A percentile compares a stretch with the other conserved stretches of the same genome.
phyloP scores from a whole-genome alignment of 2,329 filamentous ascomycete species.

The Amylocarpus encephaloides region DNA sequence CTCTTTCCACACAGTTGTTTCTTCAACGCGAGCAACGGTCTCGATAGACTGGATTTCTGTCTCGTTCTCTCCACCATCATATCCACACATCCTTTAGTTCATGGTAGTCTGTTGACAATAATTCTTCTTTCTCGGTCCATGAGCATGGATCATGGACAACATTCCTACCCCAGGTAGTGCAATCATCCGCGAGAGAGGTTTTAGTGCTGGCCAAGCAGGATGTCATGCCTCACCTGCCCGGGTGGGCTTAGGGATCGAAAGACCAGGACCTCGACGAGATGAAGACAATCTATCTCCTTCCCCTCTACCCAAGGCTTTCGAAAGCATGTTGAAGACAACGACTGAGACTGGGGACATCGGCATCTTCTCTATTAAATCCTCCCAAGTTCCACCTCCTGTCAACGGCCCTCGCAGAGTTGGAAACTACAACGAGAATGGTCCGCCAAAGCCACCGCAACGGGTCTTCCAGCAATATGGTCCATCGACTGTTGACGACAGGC shows the following conservation, averaged over 20 bases:
- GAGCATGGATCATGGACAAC: constrained; percentile 23
- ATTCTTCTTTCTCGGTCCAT: not conserved
- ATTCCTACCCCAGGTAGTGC: constrained; percentile 10
- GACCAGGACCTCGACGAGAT: constrained; percentile 34
- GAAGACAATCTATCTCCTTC: constrained; percentile 34
- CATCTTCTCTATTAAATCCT: constrained; percentile 48
- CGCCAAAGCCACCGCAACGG: constrained; percentile 14
- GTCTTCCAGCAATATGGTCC: constrained; percentile 23
- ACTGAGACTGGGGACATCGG: constrained; percentile 62
- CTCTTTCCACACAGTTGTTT: too few species aligned
- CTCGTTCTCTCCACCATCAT: too few species aligned
- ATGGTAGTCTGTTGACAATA: too few species aligned
- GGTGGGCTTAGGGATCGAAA: constrained; percentile 10
- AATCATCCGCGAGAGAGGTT: constrained; percentile 10
- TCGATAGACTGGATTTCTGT: too few species aligned
- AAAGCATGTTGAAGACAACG: constrained; percentile 59
- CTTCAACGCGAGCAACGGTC: too few species aligned
- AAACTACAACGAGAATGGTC: constrained; percentile 16
- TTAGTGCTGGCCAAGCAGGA: constrained; percentile 9
- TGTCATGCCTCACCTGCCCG: constrained; percentile 15
- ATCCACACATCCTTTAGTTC: too few species aligned
- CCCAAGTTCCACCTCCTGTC: constrained; percentile 25
- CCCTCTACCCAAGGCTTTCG: constrained; percentile 47
- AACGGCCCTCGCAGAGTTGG: constrained; percentile 21
- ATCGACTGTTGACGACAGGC: constrained; percentile 37